Percentiles rank a stretch among this genome's conserved stretches.
Evolutionary conservation across 148 eudicot genomes (phyloP).

Genomic region (Vaccinium corymbosum): DNA sequence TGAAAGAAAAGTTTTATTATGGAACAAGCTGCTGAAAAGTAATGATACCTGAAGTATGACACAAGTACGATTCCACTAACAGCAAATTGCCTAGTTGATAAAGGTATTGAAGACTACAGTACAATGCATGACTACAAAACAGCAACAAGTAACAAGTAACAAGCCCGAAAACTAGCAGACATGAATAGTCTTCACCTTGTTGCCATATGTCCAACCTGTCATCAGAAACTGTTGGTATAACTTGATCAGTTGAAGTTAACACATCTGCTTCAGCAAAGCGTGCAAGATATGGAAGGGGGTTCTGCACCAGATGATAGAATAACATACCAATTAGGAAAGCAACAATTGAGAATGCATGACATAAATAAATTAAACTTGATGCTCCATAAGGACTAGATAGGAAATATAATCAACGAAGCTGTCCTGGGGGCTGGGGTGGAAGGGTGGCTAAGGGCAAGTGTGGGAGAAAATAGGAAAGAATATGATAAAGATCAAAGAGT

Average conservation of each 20-base stretch:
- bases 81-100: not conserved
- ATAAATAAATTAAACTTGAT: not conserved
- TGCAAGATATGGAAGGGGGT: slow-evolving; percentile 92
- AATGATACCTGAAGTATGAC: not conserved
- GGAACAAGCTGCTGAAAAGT: not conserved
- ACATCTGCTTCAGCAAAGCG: slow-evolving; percentile 97
- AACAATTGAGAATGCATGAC: not conserved
- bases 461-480: too few relatives aligned
- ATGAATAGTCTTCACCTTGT: slow-evolving; percentile 45
- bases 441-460: not conserved
- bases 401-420: not conserved
- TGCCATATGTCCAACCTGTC: slow-evolving; percentile 91
- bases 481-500: not conserved
- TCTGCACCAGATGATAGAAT: slow-evolving; percentile 50
- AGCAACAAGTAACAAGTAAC: not conserved
- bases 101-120: not conserved
- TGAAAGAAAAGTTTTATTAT: slow-evolving; percentile 14
- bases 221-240: slow-evolving; percentile 79
- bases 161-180: not conserved
- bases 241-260: slow-evolving; percentile 89
- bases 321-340: not conserved
- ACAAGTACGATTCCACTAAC: not conserved
- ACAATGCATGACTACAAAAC: not conserved
- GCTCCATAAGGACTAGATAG: not conserved
- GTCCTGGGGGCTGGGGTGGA: not conserved